phyloP scores from a whole-genome alignment of 176 grass and related monocot genomes.

The Zea luxurians region DNA sequence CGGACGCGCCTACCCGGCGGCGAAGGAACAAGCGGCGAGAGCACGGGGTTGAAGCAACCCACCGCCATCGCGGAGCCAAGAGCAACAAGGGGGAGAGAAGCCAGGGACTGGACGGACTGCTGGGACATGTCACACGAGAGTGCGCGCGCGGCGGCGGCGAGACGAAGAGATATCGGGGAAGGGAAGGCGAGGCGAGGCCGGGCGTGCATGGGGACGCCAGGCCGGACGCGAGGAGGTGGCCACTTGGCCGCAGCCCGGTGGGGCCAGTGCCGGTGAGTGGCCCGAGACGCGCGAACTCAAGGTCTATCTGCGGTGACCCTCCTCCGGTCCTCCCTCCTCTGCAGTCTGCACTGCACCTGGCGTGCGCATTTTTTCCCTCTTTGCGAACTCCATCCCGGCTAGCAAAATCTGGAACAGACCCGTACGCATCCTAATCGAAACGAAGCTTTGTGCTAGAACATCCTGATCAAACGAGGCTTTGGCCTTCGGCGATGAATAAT shows the following conservation, averaged over 20 bases:
- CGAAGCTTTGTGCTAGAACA: too few relatives aligned
- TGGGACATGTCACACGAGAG: background rate
- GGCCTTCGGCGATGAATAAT: too few relatives aligned
- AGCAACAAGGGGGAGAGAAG: background rate
- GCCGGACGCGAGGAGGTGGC: background rate
- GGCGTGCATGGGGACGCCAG: too few relatives aligned
- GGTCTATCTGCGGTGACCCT: too few relatives aligned
- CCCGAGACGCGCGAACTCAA: background rate
- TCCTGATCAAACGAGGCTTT: too few relatives aligned
- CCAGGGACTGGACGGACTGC: background rate
- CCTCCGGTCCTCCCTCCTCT: too few relatives aligned
- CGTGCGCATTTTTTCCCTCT: too few relatives aligned
- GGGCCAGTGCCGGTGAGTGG: constrained; percentile 13
- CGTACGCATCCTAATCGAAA: too few relatives aligned
- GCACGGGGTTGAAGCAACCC: constrained; percentile 18
- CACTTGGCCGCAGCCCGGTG: constrained; percentile 11
- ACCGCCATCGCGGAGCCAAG: background rate
- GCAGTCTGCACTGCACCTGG: too few relatives aligned
- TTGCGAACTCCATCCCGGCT: too few relatives aligned
- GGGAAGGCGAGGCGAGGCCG: background rate
- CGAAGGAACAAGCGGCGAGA: constrained; percentile 19
- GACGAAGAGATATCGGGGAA: constrained; percentile 11
- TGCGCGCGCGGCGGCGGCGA: background rate
- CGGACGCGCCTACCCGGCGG: background rate
- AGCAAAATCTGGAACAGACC: too few relatives aligned